Evolutionary conservation across 371 early-diverging fungal genomes (phyloP).

Genomic region (Mortierella sp.): DNA sequence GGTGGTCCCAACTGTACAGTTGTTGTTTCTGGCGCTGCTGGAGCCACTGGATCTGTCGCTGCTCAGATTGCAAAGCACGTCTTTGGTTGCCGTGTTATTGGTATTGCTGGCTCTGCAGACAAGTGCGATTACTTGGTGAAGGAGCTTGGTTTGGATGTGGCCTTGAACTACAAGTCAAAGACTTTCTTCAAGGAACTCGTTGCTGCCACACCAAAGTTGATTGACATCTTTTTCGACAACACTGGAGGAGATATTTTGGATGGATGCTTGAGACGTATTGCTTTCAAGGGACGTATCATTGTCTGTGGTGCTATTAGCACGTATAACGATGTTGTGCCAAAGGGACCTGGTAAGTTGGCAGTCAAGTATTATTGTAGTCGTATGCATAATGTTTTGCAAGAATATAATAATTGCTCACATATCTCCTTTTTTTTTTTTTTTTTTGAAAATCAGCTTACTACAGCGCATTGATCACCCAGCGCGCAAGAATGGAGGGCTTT

Average conservation of each 20-base stretch:
- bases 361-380: not conserved
- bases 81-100: conserved; percentile 74
- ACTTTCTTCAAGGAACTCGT: conserved; percentile 58
- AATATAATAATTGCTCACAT: not conserved
- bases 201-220: conserved; percentile 71
- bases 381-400: not conserved
- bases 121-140: conserved; percentile 74
- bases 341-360: conserved; percentile 46
- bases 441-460: conserved; percentile 39
- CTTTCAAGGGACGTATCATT: conserved; percentile 70
- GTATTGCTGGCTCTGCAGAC: conserved; percentile 77
- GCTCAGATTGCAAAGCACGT: conserved; percentile 78
- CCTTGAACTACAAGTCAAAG: conserved; percentile 76
- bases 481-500: conserved; percentile 76
- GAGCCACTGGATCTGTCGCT: conserved; percentile 71
- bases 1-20: conserved; percentile 73
- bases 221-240: conserved; percentile 82
- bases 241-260: conserved; percentile 84
- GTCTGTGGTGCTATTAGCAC: conserved; percentile 81
- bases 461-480: conserved; percentile 59
- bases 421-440: not conserved
- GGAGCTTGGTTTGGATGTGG: conserved; percentile 74
- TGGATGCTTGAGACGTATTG: conserved; percentile 66
- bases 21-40: conserved; percentile 69
- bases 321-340: conserved; percentile 67